A percentile compares a stretch with the other conserved stretches of the same genome.
These are phyloP conservation scores for Fragosphaeria purpurea DNA, from an alignment of 2,329 filamentous ascomycete species.

Conservation along the genomic window DNA sequence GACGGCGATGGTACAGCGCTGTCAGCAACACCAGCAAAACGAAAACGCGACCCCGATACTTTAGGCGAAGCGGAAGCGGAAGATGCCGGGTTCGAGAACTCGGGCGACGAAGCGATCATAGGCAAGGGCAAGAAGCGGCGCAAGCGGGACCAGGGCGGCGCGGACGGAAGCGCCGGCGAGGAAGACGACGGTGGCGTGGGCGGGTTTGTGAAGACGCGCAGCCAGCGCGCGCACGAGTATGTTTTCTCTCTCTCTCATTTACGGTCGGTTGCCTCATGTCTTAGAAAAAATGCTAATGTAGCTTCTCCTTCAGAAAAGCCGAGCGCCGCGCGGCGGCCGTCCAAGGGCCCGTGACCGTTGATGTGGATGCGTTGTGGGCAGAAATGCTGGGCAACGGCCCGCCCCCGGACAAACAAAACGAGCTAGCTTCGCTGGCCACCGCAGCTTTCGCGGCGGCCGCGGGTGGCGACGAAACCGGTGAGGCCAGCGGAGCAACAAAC, in stretches of 20 bases:
- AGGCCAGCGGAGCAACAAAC: background rate
- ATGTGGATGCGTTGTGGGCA: constrained; percentile 62
- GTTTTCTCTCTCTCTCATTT: constrained; percentile 10
- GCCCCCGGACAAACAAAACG: background rate
- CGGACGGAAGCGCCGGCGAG: constrained; percentile 33
- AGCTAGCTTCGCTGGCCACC: constrained; percentile 6
- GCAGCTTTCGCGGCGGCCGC: constrained; percentile 4
- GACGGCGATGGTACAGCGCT: constrained; percentile 9
- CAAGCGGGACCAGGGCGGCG: constrained; percentile 31
- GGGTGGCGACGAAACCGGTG: background rate
- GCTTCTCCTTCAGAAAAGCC: constrained; percentile 33
- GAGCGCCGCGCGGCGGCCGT: constrained; percentile 43
- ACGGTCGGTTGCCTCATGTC: too few relatives aligned
- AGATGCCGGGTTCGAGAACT: constrained; percentile 51
- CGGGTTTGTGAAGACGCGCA: constrained; percentile 60
- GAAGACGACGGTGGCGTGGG: constrained; percentile 52
- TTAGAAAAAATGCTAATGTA: background rate
- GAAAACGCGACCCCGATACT: too few relatives aligned
- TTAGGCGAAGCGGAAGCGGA: constrained; percentile 25
- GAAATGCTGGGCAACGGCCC: constrained; percentile 44
- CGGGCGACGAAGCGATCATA: constrained; percentile 64
- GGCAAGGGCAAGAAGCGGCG: constrained; percentile 46
- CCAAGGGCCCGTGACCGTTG: constrained; percentile 53
- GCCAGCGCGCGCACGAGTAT: constrained; percentile 57
- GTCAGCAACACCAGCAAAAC: constrained; percentile 11